Conservation (phyloP, 2,329 filamentous ascomycete genomes). For the Colletotrichum truncatum region DNA sequence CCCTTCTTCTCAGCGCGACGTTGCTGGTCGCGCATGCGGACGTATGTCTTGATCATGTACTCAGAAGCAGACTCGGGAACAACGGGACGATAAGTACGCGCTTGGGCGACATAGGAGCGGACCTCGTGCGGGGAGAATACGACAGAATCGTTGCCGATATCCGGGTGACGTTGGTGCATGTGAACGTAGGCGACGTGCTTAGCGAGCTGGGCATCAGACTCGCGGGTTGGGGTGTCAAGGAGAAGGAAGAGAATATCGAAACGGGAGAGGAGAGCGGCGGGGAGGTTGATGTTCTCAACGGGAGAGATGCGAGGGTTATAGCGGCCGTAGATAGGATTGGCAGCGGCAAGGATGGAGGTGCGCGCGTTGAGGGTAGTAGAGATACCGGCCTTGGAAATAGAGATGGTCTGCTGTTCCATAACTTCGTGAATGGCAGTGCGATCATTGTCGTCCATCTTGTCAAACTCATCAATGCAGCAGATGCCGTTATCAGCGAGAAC, state of each 20-base stretch:
- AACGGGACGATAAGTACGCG: slow-evolving; percentile 86
- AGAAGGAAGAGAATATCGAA: slow-evolving; percentile 98
- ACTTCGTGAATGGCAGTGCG: slow-evolving; percentile 87
- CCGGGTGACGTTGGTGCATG: slow-evolving; percentile 94
- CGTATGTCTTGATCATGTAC: slow-evolving; percentile 97
- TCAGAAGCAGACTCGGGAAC: slow-evolving; percentile 89
- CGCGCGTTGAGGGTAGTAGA: slow-evolving; percentile 89
- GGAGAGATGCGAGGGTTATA: slow-evolving; percentile 98
- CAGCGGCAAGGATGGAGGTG: slow-evolving; percentile 93
- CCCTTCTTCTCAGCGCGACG: slow-evolving; percentile 90
- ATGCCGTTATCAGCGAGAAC: slow-evolving; percentile 85
- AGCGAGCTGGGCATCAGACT: slow-evolving; percentile 91
- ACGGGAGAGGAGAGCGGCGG: slow-evolving; percentile 94
- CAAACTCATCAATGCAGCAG: slow-evolving; percentile 88
- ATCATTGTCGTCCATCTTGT: slow-evolving; percentile 90
- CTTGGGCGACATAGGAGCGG: slow-evolving; percentile 93
- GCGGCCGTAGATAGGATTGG: slow-evolving; percentile 95
- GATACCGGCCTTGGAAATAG: slow-evolving; percentile 80
- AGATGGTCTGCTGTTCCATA: slow-evolving; percentile 89
- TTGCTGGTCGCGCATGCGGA: slow-evolving; percentile 91
- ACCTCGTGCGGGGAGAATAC: slow-evolving; percentile 94
- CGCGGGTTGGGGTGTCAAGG: slow-evolving; percentile 90
- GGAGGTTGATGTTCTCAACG: slow-evolving; percentile 98
- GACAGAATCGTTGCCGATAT: slow-evolving; percentile 67
- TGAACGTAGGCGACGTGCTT: slow-evolving; percentile 97